Evolutionary conservation across 371 early-diverging fungal genomes (phyloP).

Genomic region (Conidiobolus incongruus): DNA sequence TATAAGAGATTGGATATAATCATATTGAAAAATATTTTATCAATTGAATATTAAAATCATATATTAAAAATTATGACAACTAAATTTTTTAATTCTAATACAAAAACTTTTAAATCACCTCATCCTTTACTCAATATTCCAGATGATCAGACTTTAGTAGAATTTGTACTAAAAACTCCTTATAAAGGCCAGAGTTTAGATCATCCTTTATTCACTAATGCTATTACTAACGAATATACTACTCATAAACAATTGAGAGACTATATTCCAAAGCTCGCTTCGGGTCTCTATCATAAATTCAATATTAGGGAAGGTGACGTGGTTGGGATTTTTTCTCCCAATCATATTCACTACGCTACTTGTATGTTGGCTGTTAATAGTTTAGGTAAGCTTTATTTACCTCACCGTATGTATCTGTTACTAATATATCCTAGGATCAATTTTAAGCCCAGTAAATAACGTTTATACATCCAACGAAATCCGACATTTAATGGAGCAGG

Average conservation of each 20-base stretch:
- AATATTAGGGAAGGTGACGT: slow-evolving; percentile 25
- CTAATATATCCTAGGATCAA: slow-evolving; percentile 12
- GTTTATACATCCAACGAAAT: slow-evolving; percentile 50
- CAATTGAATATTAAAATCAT: too few species aligned
- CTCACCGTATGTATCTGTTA: neutral
- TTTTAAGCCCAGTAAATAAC: slow-evolving; percentile 44
- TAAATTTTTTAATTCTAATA: too few species aligned
- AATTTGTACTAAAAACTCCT: too few species aligned
- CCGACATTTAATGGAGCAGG: slow-evolving; percentile 41
- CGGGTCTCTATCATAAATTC: neutral
- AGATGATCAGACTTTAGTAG: too few species aligned
- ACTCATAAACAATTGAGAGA: neutral
- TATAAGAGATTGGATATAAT: too few species aligned
- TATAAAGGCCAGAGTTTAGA: too few species aligned
- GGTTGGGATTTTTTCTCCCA: slow-evolving; percentile 39
- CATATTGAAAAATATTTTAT: too few species aligned
- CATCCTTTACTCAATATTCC: too few species aligned
- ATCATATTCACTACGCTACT: slow-evolving; percentile 20
- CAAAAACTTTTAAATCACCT: too few species aligned
- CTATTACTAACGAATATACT: neutral
- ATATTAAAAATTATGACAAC: too few species aligned
- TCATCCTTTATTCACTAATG: slow-evolving; percentile 1
- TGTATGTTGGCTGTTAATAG: slow-evolving; percentile 9
- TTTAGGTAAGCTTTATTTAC: neutral
- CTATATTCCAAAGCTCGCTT: neutral